Conservation (phyloP, 2,329 filamentous ascomycete genomes). For the Ambrosiella beaveri region DNA sequence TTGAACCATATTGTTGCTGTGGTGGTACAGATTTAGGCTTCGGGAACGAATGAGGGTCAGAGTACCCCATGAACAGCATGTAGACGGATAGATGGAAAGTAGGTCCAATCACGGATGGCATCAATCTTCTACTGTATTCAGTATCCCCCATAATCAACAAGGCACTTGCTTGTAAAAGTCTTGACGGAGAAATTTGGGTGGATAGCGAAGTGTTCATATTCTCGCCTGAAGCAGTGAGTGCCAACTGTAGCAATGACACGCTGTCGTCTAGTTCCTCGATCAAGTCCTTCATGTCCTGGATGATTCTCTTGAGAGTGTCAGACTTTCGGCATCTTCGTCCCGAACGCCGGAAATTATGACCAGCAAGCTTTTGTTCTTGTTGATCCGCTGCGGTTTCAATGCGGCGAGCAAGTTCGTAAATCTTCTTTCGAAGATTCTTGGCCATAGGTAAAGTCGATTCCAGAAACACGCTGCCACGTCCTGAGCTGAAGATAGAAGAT, state of each 20-base stretch:
- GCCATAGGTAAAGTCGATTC: slow-evolving; percentile 74
- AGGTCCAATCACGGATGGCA: slow-evolving; percentile 65
- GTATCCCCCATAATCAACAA: slow-evolving; percentile 76
- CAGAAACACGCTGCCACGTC: slow-evolving; percentile 40
- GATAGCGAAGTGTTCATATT: slow-evolving; percentile 67
- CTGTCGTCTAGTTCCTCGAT: slow-evolving; percentile 73
- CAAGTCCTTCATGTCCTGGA: slow-evolving; percentile 52
- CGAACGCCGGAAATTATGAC: background rate
- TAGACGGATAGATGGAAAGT: slow-evolving; percentile 77
- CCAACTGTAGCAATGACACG: slow-evolving; percentile 79
- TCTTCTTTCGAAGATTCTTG: slow-evolving; percentile 66
- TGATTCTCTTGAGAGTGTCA: slow-evolving; percentile 20
- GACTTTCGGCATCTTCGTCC: background rate
- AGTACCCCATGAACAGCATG: slow-evolving; percentile 81
- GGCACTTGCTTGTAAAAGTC: slow-evolving; percentile 81
- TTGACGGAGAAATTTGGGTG: slow-evolving; percentile 71
- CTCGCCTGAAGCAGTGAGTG: slow-evolving; percentile 84
- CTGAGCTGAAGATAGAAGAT: slow-evolving; percentile 23
- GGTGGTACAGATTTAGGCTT: background rate
- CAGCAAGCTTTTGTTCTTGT: background rate
- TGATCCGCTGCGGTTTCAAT: slow-evolving; percentile 48
- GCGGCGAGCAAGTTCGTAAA: slow-evolving; percentile 59
- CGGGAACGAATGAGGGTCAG: slow-evolving; percentile 17
- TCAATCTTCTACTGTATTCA: slow-evolving; percentile 50
- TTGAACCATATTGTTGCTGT: background rate